A percentile compares a stretch with the other conserved stretches of the same genome.
Conservation (phyloP, 306 rosid species). For the Phaseolus lunatus region DNA sequence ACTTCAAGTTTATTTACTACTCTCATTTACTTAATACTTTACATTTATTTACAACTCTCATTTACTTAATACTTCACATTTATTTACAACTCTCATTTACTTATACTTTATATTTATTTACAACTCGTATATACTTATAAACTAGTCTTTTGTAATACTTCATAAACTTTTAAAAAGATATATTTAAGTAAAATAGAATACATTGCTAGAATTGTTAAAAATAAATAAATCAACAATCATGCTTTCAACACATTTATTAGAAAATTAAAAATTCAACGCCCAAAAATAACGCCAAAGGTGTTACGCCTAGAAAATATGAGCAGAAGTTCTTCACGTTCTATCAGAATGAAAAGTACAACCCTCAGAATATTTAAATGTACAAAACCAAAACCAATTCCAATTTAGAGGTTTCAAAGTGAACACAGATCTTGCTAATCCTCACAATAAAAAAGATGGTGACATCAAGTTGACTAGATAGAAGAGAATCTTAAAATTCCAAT, state of each 20-base stretch:
- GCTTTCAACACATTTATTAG: not conserved
- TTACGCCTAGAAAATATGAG: not conserved
- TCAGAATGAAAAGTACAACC: not conserved
- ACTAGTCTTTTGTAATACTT: no score
- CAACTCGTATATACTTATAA: no score
- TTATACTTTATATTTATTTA: no score
- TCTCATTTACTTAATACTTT: no score
- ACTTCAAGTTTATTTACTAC: no score
- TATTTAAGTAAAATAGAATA: no score
- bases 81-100: no score
- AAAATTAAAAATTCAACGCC: not conserved
- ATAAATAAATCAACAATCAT: not conserved
- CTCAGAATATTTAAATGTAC: not conserved
- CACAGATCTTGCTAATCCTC: not conserved
- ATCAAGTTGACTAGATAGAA: constrained; percentile 40
- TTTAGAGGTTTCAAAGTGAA: not conserved
- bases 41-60: no score
- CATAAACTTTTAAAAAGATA: no score
- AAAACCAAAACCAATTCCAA: not conserved
- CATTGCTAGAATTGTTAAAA: not conserved
- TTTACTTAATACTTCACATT: no score
- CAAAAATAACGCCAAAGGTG: not conserved
- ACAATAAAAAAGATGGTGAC: not conserved
- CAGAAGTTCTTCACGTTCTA: no score
- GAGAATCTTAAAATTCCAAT: constrained; percentile 57